These are phyloP conservation scores for Camptophora hylomeconis DNA, from an alignment of 2,329 filamentous ascomycete genomes.

Conservation along the genomic window DNA sequence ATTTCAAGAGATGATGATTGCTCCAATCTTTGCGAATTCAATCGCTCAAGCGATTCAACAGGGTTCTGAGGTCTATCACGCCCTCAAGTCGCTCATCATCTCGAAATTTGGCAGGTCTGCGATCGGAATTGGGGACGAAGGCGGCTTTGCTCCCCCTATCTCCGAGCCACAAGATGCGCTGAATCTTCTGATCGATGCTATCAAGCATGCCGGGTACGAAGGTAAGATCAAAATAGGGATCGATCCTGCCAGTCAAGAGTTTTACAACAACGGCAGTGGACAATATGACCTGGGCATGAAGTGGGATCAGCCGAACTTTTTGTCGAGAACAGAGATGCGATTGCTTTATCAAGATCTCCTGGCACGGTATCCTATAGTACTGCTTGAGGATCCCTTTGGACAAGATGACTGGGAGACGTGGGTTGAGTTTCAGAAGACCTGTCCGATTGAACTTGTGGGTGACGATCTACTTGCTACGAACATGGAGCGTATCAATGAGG, in stretches of 20 bases:
- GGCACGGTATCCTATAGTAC: conserved; percentile 25
- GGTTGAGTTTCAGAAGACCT: conserved; percentile 23
- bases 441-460: conserved; percentile 26
- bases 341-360: conserved; percentile 22
- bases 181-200: conserved; percentile 20
- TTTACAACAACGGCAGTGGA: conserved; percentile 19
- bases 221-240: conserved; percentile 27
- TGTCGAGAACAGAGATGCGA: conserved; percentile 19
- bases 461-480: conserved; percentile 31
- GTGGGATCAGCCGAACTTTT: conserved; percentile 15
- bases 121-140: conserved; percentile 25
- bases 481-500: conserved; percentile 22
- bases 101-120: conserved; percentile 21
- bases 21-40: conserved; percentile 31
- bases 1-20: conserved; percentile 31
- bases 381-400: conserved; percentile 31
- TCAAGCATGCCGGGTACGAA: conserved; percentile 19
- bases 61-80: conserved; percentile 23
- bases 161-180: conserved; percentile 23
- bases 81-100: conserved; percentile 21
- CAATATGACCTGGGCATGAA: conserved; percentile 29
- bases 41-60: conserved; percentile 20
- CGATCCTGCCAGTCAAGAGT: conserved; percentile 29
- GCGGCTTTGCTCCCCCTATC: conserved; percentile 26
- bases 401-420: conserved; percentile 29